A percentile compares a stretch with the other conserved stretches of the same genome.
Evolutionary conservation across 2,329 filamentous ascomycete genomes (phyloP).

Genomic region (Microcyclospora tardicrescens): DNA sequence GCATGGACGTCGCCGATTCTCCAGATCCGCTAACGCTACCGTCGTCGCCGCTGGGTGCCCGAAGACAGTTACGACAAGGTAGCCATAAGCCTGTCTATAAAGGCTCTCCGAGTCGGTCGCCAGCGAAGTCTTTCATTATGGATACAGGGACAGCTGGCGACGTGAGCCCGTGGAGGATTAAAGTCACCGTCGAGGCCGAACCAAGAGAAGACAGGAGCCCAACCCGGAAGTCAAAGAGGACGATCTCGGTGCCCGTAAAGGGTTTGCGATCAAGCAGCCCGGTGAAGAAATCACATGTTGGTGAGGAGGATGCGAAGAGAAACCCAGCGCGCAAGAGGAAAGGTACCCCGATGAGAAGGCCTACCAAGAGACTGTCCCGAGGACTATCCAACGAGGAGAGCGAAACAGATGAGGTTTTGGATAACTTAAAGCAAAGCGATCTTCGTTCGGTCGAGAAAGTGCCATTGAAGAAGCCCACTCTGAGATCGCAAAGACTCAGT

Average conservation of each 20-base stretch:
- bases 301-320: not conserved
- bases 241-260: constrained; percentile 30
- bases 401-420: not conserved
- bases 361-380: not conserved
- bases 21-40: constrained; percentile 23
- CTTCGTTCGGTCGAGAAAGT: not conserved
- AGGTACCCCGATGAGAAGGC: constrained; percentile 14
- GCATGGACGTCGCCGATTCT: constrained; percentile 11
- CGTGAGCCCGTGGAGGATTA: constrained; percentile 36
- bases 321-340: constrained; percentile 13
- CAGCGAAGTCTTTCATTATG: constrained; percentile 34
- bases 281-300: constrained; percentile 2
- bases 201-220: constrained; percentile 21
- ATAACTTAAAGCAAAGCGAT: not conserved
- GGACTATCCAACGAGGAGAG: too few relatives aligned
- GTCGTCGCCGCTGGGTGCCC: constrained; percentile 17
- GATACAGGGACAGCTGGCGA: constrained; percentile 26
- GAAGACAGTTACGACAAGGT: too few relatives aligned
- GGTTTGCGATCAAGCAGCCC: constrained; percentile 16
- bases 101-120: constrained; percentile 14
- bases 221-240: constrained; percentile 13
- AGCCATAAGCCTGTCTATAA: too few relatives aligned
- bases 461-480: constrained; percentile 6
- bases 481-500: constrained; percentile 13
- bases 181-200: constrained; percentile 38